These are phyloP conservation scores for Candida montana DNA, from an alignment of 805 yeast genomes.

Conservation along the genomic window DNA sequence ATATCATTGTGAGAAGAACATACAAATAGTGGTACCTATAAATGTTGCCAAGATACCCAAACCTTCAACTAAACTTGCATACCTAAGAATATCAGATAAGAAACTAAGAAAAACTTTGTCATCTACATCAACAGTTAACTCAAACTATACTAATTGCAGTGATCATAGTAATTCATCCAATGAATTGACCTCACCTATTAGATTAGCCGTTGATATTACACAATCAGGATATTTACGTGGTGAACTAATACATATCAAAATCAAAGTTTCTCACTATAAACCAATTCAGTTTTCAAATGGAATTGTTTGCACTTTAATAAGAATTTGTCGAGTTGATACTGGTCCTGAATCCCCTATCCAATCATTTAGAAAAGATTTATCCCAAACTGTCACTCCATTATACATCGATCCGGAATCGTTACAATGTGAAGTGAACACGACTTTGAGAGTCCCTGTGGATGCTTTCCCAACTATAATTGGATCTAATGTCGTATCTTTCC, in stretches of 20 bases:
- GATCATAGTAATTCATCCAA: slow-evolving; percentile 19
- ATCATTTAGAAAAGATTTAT: slow-evolving; percentile 75
- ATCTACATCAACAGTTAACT: slow-evolving; percentile 36
- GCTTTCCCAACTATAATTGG: slow-evolving; percentile 80
- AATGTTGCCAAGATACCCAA: slow-evolving; percentile 64
- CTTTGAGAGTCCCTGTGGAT: slow-evolving; percentile 73
- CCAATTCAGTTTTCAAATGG: slow-evolving; percentile 67
- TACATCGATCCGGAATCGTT: slow-evolving; percentile 67
- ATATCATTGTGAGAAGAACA: slow-evolving; percentile 48
- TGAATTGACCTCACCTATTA: slow-evolving; percentile 27
- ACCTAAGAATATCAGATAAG: slow-evolving; percentile 49
- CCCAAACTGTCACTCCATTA: slow-evolving; percentile 71
- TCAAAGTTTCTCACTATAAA: slow-evolving; percentile 64
- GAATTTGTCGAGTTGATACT: slow-evolving; percentile 69
- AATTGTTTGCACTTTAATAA: slow-evolving; percentile 68
- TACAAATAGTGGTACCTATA: slow-evolving; percentile 65
- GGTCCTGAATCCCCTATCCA: slow-evolving; percentile 46
- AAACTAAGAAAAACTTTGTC: slow-evolving; percentile 34
- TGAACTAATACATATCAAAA: slow-evolving; percentile 68
- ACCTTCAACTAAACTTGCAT: slow-evolving; percentile 61
- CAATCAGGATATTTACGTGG: slow-evolving; percentile 74
- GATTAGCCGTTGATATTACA: slow-evolving; percentile 42
- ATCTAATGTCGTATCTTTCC: slow-evolving; percentile 68
- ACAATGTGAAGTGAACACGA: slow-evolving; percentile 52
- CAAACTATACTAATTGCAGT: slow-evolving; percentile 20